Base-by-base conservation (phyloP, 805 yeast species). In the Zygosaccharomyces kombuchaensis region DNA sequence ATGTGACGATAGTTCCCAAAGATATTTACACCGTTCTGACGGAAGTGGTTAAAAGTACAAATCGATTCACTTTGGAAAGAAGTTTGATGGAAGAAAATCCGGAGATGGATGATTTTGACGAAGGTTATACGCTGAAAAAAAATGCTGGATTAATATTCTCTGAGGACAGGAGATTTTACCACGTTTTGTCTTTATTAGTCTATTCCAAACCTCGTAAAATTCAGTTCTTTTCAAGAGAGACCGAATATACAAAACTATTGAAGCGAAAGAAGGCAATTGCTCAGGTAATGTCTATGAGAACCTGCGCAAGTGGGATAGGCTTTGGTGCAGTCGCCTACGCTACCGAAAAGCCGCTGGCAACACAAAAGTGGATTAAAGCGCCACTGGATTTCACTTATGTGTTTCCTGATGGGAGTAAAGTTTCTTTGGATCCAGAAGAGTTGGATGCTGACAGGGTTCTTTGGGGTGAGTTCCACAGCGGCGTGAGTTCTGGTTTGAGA, bases 381-480 rank as follows among this genome's bases (percentile, higher is more conserved):
- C 79, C 78, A 47, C 68, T 90, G 66, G 85, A 87, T 58, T 79
- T 87, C 56, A 78, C 75, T 50, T 76, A 87, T 0, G 53, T 77
- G 14, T 76, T 89, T 34, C 95, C 96, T 0, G 76, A 74, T 36
- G 78, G 77, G 68, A 75, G 83, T 1, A 84, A 80, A 16, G 77
- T 87, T 1, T 70, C 82, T 1, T 63, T 81, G 2, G 82, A 82
- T 4, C 77, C 75, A 40, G 80, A 76, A 2, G 51, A 73, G 0
- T 56, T 87, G 9, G 72, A 76, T n/a, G 67, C 71, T 1, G 73
- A 69, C 10, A 65, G 74, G 2, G 61, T 75, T 30, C 78, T 79
- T 32, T 89, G 96, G 96, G 96, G 95, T 0, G 78, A 80, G 51
- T 93, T 93, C 60, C 96, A 91, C 56, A 87, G 86, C 55, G 99